Evolutionary conservation across 2,329 filamentous ascomycete species (phyloP), one percentile per base, ranked within the genome.

Genomic region (Neopestalotiopsis clavispora): DNA sequence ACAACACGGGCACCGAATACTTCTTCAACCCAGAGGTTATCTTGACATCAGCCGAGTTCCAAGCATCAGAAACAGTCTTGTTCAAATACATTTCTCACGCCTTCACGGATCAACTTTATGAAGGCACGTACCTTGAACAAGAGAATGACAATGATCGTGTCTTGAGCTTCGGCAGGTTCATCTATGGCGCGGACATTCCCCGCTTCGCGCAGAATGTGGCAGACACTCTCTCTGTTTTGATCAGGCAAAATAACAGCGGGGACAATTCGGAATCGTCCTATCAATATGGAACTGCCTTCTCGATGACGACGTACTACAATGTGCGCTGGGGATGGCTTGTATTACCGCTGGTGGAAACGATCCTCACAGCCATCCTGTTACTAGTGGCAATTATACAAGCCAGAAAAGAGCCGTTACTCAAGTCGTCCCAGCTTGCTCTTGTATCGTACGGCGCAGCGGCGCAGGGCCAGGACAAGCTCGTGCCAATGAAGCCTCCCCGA

Each of bases 241-340:
- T 61, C 23, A 4, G 58, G 66, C 9, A 68, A 71, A 68, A 20
- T 49, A 71, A 13, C 68, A 67, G 58, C 4, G 70, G 72, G 12
- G 71, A 73, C 63, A 75, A 73, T 60, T 34, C 59, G 17, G 69
- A 70, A 28, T 66, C 71, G 10, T 67, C 71, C 2, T 61, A 12
- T 7, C 40, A 62, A 12, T 30, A 23, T 1, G 71, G 70, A 2
- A 30, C 13, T 4, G 71, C 71, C 9, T 69, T 69, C 32, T 70
- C 69, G 64, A 57, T 70, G 13, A 72, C 71, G 66, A 71, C 72
- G 14, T 72, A 73, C 38, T 71, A 73, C 58, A 66, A 71, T 34
- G 69, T 73, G 5, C 68, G 68, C 14, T 71, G 71, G 69, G 63
- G 30, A 17, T 73, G 70, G 71, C 59, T 72, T 59, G 45, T 67